Conservation (phyloP, 73 alveolate genomes). For the Uronychia setigera region DNA sequence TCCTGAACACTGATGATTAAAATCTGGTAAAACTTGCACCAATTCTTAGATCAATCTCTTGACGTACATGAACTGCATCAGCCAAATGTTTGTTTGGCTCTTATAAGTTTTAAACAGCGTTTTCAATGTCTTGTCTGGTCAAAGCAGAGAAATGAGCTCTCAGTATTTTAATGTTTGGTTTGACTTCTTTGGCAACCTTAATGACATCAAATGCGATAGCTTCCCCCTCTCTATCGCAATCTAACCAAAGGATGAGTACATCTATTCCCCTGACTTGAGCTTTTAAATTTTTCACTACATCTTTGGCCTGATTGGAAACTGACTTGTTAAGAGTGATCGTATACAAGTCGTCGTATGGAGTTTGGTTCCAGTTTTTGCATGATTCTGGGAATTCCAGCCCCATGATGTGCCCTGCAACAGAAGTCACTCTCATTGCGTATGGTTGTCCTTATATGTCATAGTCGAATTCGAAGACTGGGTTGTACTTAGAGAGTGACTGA, state of each 20-base stretch:
- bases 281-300: conserved; percentile 55
- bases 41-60: conserved; percentile 93
- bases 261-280: conserved; percentile 58
- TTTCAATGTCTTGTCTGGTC: conserved; percentile 68
- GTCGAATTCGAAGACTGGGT: conserved; percentile 43
- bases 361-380: conserved; percentile 68
- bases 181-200: conserved; percentile 28
- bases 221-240: conserved; percentile 99
- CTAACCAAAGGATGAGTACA: conserved; percentile 95
- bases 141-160: conserved; percentile 83
- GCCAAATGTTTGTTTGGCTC: conserved; percentile 92
- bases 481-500: conserved; percentile 60
- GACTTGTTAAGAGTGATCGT: conserved; percentile 59
- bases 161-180: conserved; percentile 41
- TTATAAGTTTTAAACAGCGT: conserved; percentile 74
- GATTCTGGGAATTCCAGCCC: conserved; percentile 66
- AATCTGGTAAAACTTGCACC: conserved; percentile 97
- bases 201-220: conserved; percentile 96
- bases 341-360: conserved; percentile 62
- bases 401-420: conserved; percentile 71
- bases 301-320: conserved; percentile 46
- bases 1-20: conserved; percentile 75
- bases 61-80: conserved; percentile 96
- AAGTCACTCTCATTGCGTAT: background rate
- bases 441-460: conserved; percentile 32